Evolutionary conservation across 495 filamentous ascomycete species (phyloP).

Genomic region (Aspergillus saccharolyticus): DNA sequence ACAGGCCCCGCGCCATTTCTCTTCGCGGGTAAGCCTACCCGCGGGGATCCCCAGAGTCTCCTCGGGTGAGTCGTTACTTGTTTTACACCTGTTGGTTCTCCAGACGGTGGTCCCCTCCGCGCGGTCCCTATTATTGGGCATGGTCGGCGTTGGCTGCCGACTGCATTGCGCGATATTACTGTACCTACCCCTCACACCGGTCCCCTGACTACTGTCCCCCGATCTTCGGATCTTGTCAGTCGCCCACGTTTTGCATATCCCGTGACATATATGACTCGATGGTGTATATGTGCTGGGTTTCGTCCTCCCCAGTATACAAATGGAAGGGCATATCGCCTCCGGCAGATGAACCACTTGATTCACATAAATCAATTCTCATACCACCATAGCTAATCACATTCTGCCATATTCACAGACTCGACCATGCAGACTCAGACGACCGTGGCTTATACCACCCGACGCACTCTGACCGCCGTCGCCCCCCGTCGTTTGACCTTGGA

Average conservation of each 20-base stretch:
- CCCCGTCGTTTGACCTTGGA: conserved; percentile 64
- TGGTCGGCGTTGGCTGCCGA: not conserved
- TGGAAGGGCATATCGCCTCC: not conserved
- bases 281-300: not conserved
- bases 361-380: not conserved
- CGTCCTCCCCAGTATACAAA: not conserved
- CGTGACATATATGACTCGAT: conserved; percentile 1
- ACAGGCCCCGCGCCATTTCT: conserved; percentile 11
- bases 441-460: conserved; percentile 24
- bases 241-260: not conserved
- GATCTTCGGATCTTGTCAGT: not conserved
- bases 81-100: not conserved
- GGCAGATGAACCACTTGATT: not conserved
- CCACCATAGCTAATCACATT: not conserved
- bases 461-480: conserved; percentile 53
- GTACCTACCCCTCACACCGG: not conserved
- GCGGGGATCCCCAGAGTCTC: conserved; percentile 16
- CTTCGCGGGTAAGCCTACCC: conserved; percentile 21
- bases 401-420: conserved; percentile 9
- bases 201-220: not conserved
- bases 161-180: not conserved
- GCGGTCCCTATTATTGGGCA: not conserved
- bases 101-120: not conserved
- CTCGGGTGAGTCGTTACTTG: not conserved
- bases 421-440: conserved; percentile 35